Evolutionary conservation across 78 protist genomes (phyloP), one percentile per base, ranked within the genome.

Genomic region (Cavenderia fasciculata): DNA sequence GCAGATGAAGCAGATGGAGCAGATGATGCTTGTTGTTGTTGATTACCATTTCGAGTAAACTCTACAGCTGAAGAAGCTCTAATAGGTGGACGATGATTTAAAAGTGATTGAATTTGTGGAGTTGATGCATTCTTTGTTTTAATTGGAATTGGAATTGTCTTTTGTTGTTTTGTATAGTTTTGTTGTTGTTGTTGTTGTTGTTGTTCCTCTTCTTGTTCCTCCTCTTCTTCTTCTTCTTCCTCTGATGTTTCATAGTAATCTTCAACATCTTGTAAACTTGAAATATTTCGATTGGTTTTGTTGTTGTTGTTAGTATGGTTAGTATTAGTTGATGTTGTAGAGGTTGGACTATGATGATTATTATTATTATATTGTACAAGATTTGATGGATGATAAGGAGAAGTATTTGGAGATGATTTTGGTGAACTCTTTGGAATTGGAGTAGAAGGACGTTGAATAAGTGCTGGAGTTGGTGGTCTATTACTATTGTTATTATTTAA

Each of bases 31-130:
- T 71, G 23, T 44, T 49, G 27, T 44, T 44, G 49, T 44, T 44
- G 49, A 44, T 10, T 44, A 44, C 49, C 10, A 44, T 44, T 52
- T 74, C 36, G 27, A 12, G 56, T 75, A 33, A 75, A 52, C 8
- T 75, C 86, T 43, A 75, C 18, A 57, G 86, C 47, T 44, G 86
- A 75, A 18, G 86, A 14, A 27, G 86, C 69, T 57, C 72, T 57
- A 29, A 75, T 43, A 34, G 79, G 79, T n/a, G 70, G 69, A 36
- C 47, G 34, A 29, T 33, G 59, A 36, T 31, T 18, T 49, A 12
- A 14, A 49, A 14, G 54, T 49, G 54, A 14, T 49, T 12, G 63
- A 57, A 57, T 57, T 36, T 29, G 63, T 57, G 10, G 63, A 57
- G 63, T 57, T 27, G 63, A 5, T 57, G 34, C 6, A 23, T 29